These are phyloP conservation scores for Lentinus polychrous DNA, from an alignment of 1,284 basidiomycete species.

Conservation along the genomic window DNA sequence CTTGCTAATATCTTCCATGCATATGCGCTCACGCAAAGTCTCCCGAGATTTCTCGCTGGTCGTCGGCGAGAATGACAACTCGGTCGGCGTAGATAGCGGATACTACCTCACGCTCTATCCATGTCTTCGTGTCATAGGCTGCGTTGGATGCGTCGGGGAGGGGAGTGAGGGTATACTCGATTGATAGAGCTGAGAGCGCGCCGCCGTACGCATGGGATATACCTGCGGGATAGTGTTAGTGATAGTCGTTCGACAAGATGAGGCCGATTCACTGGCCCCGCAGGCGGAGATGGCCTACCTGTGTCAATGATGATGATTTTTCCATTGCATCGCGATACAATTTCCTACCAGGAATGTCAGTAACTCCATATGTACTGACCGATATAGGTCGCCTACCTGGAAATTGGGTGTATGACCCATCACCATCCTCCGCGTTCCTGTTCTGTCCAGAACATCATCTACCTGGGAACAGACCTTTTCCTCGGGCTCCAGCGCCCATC, in stretches of 20 bases:
- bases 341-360: conserved; percentile 37
- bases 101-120: conserved; percentile 75
- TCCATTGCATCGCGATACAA: conserved; percentile 77
- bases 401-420: conserved; percentile 96
- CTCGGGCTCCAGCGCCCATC: conserved; percentile 75
- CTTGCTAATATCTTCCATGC: conserved; percentile 5
- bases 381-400: conserved; percentile 35
- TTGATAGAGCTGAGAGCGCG: conserved; percentile 77
- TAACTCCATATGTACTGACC: neutral
- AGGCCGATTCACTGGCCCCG: neutral
- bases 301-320: conserved; percentile 91
- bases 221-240: conserved; percentile 33
- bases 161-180: conserved; percentile 72
- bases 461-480: conserved; percentile 65
- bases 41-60: conserved; percentile 44
- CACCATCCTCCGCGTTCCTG: conserved; percentile 79
- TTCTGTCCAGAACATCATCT: conserved; percentile 59
- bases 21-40: conserved; percentile 20
- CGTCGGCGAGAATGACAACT: conserved; percentile 45
- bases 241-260: neutral
- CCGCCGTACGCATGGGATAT: conserved; percentile 95
- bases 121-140: conserved; percentile 33
- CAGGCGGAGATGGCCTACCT: conserved; percentile 30
- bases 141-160: conserved; percentile 21
- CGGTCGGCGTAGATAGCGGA: conserved; percentile 67